Evolutionary conservation across 2,329 filamentous ascomycete genomes (phyloP).

Genomic region (Didymella segeticola): DNA sequence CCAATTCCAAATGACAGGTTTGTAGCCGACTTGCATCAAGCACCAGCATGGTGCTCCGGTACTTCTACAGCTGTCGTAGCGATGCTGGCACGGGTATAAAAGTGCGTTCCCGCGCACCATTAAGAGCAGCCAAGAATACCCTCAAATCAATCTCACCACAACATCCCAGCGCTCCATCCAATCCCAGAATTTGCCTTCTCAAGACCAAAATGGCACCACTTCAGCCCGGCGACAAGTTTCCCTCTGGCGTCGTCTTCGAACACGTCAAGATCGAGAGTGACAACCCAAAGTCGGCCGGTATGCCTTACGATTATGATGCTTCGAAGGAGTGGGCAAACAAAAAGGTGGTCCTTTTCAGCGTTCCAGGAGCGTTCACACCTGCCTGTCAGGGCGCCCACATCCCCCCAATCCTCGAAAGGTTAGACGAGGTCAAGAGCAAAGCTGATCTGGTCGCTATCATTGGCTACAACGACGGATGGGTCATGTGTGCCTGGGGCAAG

Average conservation of each 20-base stretch:
- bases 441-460: neutral
- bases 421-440: slow-evolving; percentile 1
- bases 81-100: neutral
- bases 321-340: slow-evolving; percentile 3
- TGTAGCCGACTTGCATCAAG: slow-evolving; percentile 1
- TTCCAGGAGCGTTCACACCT: neutral
- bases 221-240: slow-evolving; percentile 1
- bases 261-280: slow-evolving; percentile 5
- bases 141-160: too few species aligned
- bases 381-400: neutral
- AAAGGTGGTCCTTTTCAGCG: slow-evolving; percentile 1
- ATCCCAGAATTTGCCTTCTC: neutral
- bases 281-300: slow-evolving; percentile 1
- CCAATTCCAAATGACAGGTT: neutral
- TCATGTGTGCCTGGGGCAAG: slow-evolving; percentile 1
- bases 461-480: slow-evolving; percentile 1
- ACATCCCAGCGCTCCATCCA: too few species aligned
- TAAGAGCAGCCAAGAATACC: neutral
- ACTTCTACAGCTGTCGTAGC: neutral
- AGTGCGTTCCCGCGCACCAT: neutral
- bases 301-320: slow-evolving; percentile 1
- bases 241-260: neutral
- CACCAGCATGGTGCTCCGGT: slow-evolving; percentile 3
- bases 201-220: neutral
- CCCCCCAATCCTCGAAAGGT: neutral